Base-by-base conservation (phyloP, 345 rosid genomes). In the Microcos paniculata region DNA sequence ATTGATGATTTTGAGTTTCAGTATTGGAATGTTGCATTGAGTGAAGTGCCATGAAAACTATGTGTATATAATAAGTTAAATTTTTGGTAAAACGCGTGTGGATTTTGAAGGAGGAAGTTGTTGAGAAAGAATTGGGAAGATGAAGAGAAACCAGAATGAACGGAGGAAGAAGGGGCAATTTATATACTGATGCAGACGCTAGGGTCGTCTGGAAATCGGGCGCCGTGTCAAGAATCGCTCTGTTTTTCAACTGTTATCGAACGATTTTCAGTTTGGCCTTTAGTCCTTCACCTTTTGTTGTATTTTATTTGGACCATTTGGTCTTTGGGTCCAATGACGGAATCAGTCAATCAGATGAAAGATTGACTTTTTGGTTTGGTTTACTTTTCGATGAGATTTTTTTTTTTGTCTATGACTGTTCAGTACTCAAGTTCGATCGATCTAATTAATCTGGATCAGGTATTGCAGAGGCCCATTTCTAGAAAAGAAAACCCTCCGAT, bases 401-500 rank as follows among this genome's bases (percentile, higher is more conserved):
- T n/a, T n/a, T n/a, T n/a, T n/a, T n/a, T n/a, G n/a, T n/a, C n/a
- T n/a, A n/a, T n/a, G n/a, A n/a, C n/a, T n/a, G n/a, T n/a, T n/a
- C n/a, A n/a, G n/a, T n/a, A n/a, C n/a, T n/a, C n/a, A n/a, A n/a
- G n/a, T n/a, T n/a, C n/a, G n/a, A n/a, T n/a, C n/a, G n/a, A n/a
- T n/a, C n/a, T n/a, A n/a, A n/a, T n/a, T n/a, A n/a, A n/a, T n/a
- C n/a, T n/a, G n/a, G n/a, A n/a, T n/a, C n/a, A n/a, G n/a, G n/a
- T n/a, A n/a, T n/a, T n/a, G n/a, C n/a, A n/a, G n/a, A n/a, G n/a
- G n/a, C n/a, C n/a, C n/a, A n/a, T n/a, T n/a, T n/a, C n/a, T n/a
- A n/a, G n/a, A n/a, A n/a, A 78, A 30, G 51, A 82, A 13, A 64
- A 73, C 9, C 82, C 82, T 0, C 73, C 82, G 1, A 13, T 76